These are phyloP conservation scores for Capsicum chinense DNA, from an alignment of 257 asterid species.

Conservation along the genomic window DNA sequence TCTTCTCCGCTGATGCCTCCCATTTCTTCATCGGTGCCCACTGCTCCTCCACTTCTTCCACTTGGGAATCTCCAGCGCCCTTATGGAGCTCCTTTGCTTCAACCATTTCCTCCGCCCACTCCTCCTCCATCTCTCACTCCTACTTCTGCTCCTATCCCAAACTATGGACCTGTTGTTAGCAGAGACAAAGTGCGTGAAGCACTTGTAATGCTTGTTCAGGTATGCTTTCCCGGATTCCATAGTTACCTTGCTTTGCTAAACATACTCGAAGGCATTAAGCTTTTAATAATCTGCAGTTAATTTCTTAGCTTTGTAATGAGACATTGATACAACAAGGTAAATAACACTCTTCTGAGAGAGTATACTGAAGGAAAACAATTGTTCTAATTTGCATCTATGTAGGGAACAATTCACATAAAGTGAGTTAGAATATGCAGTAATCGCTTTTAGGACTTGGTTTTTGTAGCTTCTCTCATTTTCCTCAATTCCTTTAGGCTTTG, in stretches of 20 bases:
- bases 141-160: constrained; percentile 52
- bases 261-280: constrained; percentile 14
- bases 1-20: constrained; percentile 70
- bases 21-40: constrained; percentile 66
- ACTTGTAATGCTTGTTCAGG: constrained; percentile 85
- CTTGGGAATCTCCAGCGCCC: constrained; percentile 68
- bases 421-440: no score
- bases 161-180: constrained; percentile 58
- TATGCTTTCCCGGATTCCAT: constrained; percentile 33
- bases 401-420: no score
- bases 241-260: constrained; percentile 12
- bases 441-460: no score
- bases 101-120: constrained; percentile 98
- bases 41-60: constrained; percentile 80
- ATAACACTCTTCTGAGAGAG: not conserved
- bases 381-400: no score
- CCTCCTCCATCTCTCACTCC: constrained; percentile 98
- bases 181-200: constrained; percentile 91
- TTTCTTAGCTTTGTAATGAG: not conserved
- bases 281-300: not conserved
- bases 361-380: not conserved
- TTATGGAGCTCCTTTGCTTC: constrained; percentile 93
- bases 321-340: constrained; percentile 14
- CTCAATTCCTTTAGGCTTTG: no score
- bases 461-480: no score